Evolutionary conservation across 1,139 yeast genomes (phyloP).

Genomic region (Geotrichum histeridarum): DNA sequence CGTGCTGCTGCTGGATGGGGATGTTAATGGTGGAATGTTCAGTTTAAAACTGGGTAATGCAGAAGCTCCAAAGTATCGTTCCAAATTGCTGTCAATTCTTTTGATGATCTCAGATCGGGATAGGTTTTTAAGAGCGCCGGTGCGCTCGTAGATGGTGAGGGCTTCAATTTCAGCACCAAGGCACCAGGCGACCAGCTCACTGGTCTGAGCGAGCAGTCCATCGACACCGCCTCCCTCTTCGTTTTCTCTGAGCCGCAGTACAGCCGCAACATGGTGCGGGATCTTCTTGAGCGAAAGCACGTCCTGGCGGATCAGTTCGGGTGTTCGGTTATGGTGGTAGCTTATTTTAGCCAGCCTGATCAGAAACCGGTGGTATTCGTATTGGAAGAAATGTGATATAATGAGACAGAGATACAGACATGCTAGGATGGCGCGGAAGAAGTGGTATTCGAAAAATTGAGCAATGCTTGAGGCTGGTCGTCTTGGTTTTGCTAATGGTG

Average conservation of each 20-base stretch:
- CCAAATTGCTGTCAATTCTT: slow-evolving; percentile 56
- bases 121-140: slow-evolving; percentile 57
- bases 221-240: slow-evolving; percentile 87
- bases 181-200: slow-evolving; percentile 83
- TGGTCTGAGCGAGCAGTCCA: slow-evolving; percentile 68
- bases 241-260: slow-evolving; percentile 64
- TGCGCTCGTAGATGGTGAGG: slow-evolving; percentile 72
- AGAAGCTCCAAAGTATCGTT: slow-evolving; percentile 64
- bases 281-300: slow-evolving; percentile 65
- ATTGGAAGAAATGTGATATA: not conserved
- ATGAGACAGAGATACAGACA: slow-evolving; percentile 1
- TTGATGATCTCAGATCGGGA: slow-evolving; percentile 50
- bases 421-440: slow-evolving; percentile 1
- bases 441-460: slow-evolving; percentile 1
- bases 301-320: slow-evolving; percentile 82
- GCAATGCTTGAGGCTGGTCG: not conserved
- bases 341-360: slow-evolving; percentile 54
- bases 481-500: not conserved
- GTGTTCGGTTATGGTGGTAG: slow-evolving; percentile 77
- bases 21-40: slow-evolving; percentile 9
- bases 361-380: slow-evolving; percentile 47
- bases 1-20: slow-evolving; percentile 29
- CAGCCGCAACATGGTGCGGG: slow-evolving; percentile 71
- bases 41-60: slow-evolving; percentile 48
- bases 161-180: slow-evolving; percentile 73